Evolutionary conservation across 805 yeast species (phyloP).

Genomic region (Candida gorgasii): DNA sequence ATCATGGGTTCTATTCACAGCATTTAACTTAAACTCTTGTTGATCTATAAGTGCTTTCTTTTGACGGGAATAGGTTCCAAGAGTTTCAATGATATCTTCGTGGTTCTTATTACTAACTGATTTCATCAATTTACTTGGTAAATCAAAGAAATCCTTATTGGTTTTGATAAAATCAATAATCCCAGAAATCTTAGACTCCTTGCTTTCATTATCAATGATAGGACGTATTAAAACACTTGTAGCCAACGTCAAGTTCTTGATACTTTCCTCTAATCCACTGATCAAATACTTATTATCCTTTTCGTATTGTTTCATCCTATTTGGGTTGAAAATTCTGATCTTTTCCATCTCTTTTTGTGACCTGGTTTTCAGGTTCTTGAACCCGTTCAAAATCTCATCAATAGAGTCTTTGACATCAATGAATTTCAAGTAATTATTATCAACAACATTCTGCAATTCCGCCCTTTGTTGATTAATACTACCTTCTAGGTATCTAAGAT

Average conservation of each 20-base stretch:
- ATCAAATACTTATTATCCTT: conserved; percentile 25
- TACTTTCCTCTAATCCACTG: conserved; percentile 37
- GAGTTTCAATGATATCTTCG: conserved; percentile 36
- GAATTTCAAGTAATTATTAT: conserved; percentile 36
- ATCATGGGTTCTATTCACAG: conserved; percentile 18
- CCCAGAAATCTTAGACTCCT: conserved; percentile 32
- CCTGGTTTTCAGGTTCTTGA: conserved; percentile 33
- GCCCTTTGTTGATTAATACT: conserved; percentile 36
- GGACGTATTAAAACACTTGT: conserved; percentile 43
- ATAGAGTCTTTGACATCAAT: conserved; percentile 38
- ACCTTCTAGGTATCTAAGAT: conserved; percentile 32
- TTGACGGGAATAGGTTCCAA: conserved; percentile 26
- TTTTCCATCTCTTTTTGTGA: conserved; percentile 37
- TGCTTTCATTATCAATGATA: conserved; percentile 37
- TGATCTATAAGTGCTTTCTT: conserved; percentile 12
- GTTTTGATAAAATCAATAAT: conserved; percentile 36
- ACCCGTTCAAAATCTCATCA: conserved; percentile 37
- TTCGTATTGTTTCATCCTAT: conserved; percentile 16
- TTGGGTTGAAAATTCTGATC: conserved; percentile 39
- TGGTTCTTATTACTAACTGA: conserved; percentile 32
- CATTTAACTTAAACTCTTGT: conserved; percentile 13
- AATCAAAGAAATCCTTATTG: conserved; percentile 36
- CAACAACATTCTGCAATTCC: conserved; percentile 37
- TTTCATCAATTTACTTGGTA: conserved; percentile 32
- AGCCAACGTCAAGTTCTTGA: conserved; percentile 38